These are phyloP conservation scores for Microstegium vimineum DNA, from an alignment of 176 grass and related monocot species.

Conservation along the genomic window DNA sequence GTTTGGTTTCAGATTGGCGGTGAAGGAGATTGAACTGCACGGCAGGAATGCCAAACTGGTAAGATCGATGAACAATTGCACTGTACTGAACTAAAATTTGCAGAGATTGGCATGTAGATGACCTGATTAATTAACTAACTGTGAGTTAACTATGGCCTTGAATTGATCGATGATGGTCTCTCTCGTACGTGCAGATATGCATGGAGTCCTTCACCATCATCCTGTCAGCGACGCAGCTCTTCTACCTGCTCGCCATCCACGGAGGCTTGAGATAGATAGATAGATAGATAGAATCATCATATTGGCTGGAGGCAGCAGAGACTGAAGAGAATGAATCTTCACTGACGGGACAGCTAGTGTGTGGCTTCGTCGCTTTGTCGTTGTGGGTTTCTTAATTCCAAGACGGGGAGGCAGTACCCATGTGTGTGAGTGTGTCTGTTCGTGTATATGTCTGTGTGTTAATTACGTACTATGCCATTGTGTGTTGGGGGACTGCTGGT, in stretches of 20 bases:
- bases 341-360: too few relatives aligned
- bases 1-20: conserved; percentile 53
- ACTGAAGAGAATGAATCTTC: background rate
- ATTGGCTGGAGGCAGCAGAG: background rate
- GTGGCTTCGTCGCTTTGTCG: background rate
- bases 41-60: conserved; percentile 87
- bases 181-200: conserved; percentile 44
- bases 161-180: background rate
- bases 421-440: background rate
- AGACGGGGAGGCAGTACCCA: background rate
- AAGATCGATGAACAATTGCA: background rate
- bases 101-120: background rate
- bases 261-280: background rate
- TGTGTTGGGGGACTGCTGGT: background rate
- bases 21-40: conserved; percentile 79
- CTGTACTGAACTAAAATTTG: background rate
- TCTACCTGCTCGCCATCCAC: conserved; percentile 80
- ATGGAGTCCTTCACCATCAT: conserved; percentile 95
- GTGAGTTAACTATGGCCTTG: background rate
- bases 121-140: background rate
- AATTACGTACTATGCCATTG: background rate
- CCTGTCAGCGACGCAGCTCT: conserved; percentile 70
- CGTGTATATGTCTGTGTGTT: background rate
- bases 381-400: background rate
- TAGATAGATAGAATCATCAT: background rate